Base-by-base conservation (phyloP, 2,329 filamentous ascomycete species). In the Colletotrichum trifolii region DNA sequence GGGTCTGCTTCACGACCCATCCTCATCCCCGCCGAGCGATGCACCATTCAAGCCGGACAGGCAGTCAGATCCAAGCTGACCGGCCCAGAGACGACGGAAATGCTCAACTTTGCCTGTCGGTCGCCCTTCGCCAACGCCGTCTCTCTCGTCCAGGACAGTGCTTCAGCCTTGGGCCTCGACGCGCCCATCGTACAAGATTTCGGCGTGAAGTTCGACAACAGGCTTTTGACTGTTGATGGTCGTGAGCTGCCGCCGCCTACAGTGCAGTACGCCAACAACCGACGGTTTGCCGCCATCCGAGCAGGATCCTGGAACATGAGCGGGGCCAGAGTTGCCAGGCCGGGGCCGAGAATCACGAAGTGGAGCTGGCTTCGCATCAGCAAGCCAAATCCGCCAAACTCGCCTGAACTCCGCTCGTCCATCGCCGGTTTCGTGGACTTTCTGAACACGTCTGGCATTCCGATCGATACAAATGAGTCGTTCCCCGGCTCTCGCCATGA, bases 31-130 rank as follows among this genome's bases (percentile, higher is more conserved):
- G 85, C 87, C 0, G 90, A 94, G 73, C 78, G 89, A 6, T 89
- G 91, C 67, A 75, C 79, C 4, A 83, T 96, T 3, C 73, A 87
- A 8, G 82, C 85, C 1, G 91, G 91, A 0, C 92, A 96, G 71
- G 75, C 85, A 0, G 82, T 88, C 25, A 86, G 85, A 43, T 78
- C 84, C 4, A 88, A 89, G 70, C 80, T 94, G 13, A 82, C 74
- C 1, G 79, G 83, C 0, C 75, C 81, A 0, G 90, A 95, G 72
- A 91, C 90, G 0, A 81, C 84, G 0, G 71, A 78, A 1, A 94
- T 96, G 92, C 87, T 95, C 49, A 78, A 78, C 0, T 92, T 93
- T 73, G 90, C 93, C 1, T 92, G 90, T 60, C 85, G 90, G 4
- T 78, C 78, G 0, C 92, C 92, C 0, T 82, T 82, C 2, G 78